A percentile compares a stretch with the other conserved stretches of the same genome.
These are phyloP conservation scores for Boletus fagicola DNA, from an alignment of 768 basidiomycete genomes.

Conservation along the genomic window DNA sequence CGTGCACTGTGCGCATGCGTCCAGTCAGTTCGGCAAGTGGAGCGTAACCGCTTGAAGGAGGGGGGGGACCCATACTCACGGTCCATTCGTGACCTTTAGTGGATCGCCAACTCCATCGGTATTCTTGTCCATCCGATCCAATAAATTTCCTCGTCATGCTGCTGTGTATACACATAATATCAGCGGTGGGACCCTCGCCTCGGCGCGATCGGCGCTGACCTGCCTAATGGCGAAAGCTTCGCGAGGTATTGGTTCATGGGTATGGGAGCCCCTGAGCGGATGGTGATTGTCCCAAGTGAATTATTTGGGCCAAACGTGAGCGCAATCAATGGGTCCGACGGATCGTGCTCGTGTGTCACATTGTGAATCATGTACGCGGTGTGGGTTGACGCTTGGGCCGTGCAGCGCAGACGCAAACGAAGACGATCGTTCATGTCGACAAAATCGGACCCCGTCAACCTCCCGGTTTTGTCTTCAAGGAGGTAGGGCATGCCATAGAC, in stretches of 20 bases:
- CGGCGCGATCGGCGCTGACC: constrained; percentile 35
- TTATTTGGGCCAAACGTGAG: constrained; percentile 52
- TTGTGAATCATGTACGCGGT: constrained; percentile 56
- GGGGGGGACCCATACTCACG: constrained; percentile 37
- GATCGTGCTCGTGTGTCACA: constrained; percentile 23
- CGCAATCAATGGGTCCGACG: constrained; percentile 41
- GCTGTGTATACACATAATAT: constrained; percentile 29
- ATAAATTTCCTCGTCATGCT: constrained; percentile 49
- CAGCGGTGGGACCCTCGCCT: background rate
- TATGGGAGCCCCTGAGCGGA: constrained; percentile 37
- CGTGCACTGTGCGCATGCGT: constrained; percentile 45
- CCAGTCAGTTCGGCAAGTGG: background rate
- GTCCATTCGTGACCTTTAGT: constrained; percentile 61
- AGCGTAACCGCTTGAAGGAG: background rate
- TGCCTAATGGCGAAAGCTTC: constrained; percentile 38
- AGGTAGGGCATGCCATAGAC: constrained; percentile 58
- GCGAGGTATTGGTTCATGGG: constrained; percentile 55
- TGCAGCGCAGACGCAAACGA: constrained; percentile 48
- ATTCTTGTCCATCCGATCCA: constrained; percentile 59
- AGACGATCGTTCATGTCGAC: constrained; percentile 64
- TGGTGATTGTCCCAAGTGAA: constrained; percentile 51
- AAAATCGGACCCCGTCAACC: constrained; percentile 53
- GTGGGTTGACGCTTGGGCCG: constrained; percentile 40
- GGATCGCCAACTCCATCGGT: constrained; percentile 55
- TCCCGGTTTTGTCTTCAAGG: constrained; percentile 62